Base-by-base conservation (phyloP, 1,139 yeast genomes). In the Sugiyamaella xylanicola region DNA sequence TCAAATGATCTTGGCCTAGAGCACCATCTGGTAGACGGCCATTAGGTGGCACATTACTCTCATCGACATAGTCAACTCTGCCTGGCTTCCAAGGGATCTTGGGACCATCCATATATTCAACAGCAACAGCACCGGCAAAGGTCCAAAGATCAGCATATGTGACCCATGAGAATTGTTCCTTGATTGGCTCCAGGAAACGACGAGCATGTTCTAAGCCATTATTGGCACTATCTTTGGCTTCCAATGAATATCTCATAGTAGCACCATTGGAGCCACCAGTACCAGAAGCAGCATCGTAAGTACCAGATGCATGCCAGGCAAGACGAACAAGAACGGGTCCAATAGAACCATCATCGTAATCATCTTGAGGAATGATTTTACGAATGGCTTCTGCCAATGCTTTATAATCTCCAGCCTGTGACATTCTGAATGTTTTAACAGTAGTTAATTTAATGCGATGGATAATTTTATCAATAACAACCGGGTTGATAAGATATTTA, bases 341-440 rank as follows among this genome's bases (percentile, higher is more conserved):
- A 54, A 78, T 75, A 2, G 86, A 80, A 1, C 89, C 89, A 66
- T 84, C 87, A 63, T 85, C 89, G 65, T 78, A 80, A 65, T 84
- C 95, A 56, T 86, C 84, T 39, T 87, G 90, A 59, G 84, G 81
- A 42, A 93, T 72, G 63, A 87, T 85, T 51, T 76, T 71, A 4
- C 93, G 90, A 71, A 92, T 90, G 39, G 83, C 93, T 65, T 89
- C 88, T 69, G 89, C 88, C 41, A 92, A 83, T 29, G 82, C 71
- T 67, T 87, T 93, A 73, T 87, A 91, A 61, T 87, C 75, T 39
- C 61, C 62, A 13, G 54, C 46, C 13, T n/a, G 16, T 13, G 55
- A 52, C 55, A 52, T 52, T 43, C 16, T 48, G 40, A 48, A 41
- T 16, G 40, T 17, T 29, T 40, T 40, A 32, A 48, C 39, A 9